Conservation (phyloP, 371 early-diverging fungal genomes). For the Mucor piriformis region DNA sequence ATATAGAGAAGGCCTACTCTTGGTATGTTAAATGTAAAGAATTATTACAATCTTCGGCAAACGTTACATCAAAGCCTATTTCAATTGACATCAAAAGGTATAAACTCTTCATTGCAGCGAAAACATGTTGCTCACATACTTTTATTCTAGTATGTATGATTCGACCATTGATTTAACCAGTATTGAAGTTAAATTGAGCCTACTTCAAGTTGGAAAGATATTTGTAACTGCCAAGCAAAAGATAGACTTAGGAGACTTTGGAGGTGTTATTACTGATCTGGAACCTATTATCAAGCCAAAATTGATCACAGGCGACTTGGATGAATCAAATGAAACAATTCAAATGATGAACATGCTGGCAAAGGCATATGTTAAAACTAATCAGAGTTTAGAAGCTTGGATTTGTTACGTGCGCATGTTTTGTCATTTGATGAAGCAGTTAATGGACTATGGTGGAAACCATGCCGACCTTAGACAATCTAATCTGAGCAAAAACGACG, state of each 20-base stretch:
- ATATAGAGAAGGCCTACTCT: constrained; percentile 44
- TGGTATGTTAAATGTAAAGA: constrained; percentile 43
- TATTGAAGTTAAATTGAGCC: constrained; percentile 36
- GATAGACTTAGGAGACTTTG: constrained; percentile 45
- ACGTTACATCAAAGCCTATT: background rate
- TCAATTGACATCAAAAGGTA: constrained; percentile 44
- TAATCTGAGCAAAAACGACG: constrained; percentile 26
- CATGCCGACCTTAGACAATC: constrained; percentile 5
- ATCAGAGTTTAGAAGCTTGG: constrained; percentile 36
- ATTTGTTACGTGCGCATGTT: constrained; percentile 31
- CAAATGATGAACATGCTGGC: constrained; percentile 21
- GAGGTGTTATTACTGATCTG: constrained; percentile 48
- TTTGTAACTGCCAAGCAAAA: constrained; percentile 43
- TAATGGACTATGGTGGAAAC: constrained; percentile 32
- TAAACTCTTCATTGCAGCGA: background rate
- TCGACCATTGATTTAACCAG: constrained; percentile 22
- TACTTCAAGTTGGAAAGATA: constrained; percentile 31
- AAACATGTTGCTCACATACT: background rate
- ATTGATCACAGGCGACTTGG: constrained; percentile 20
- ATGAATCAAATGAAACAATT: constrained; percentile 18
- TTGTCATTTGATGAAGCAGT: constrained; percentile 18
- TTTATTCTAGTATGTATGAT: constrained; percentile 36
- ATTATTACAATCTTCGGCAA: constrained; percentile 7
- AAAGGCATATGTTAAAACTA: constrained; percentile 33
- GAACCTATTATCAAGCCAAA: constrained; percentile 23